Conservation (phyloP, 345 rosid genomes). For the Sapria himalayana region DNA sequence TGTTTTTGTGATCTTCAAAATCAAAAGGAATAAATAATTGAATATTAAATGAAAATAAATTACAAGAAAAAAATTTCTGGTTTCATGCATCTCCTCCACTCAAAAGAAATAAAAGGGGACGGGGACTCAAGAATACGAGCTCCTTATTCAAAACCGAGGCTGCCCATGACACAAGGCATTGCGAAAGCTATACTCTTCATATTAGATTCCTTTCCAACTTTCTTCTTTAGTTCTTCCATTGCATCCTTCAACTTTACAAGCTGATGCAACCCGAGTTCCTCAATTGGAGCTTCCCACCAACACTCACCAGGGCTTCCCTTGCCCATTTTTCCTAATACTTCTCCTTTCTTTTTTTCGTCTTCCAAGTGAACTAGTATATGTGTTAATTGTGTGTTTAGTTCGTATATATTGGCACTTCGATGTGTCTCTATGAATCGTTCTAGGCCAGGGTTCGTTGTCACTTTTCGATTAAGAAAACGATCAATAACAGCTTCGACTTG, state of each 20-base stretch:
- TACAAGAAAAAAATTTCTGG: no score
- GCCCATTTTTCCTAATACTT: constrained; percentile 7
- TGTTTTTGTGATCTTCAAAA: no score
- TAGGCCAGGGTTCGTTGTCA: background rate
- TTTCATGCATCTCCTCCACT: no score
- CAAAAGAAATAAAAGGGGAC: no score
- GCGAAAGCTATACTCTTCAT: no score
- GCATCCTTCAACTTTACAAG: constrained; percentile 12
- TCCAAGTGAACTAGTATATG: constrained; percentile 11
- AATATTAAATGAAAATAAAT: no score
- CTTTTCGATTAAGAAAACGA: constrained; percentile 12
- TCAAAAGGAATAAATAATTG: no score
- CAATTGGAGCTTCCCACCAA: constrained; percentile 17
- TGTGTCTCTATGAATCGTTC: constrained; percentile 14
- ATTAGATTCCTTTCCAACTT: constrained; percentile 7
- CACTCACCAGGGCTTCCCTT: constrained; percentile 4
- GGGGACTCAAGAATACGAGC: no score
- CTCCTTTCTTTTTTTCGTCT: constrained; percentile 12
- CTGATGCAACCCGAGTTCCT: constrained; percentile 9
- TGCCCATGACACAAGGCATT: no score
- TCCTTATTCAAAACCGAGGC: no score
- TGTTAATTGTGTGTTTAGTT: constrained; percentile 13
- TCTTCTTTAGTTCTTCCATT: constrained; percentile 13
- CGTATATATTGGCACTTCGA: constrained; percentile 11
- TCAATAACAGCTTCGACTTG: constrained; percentile 15